Evolutionary conservation across 2,329 filamentous ascomycete species (phyloP), one percentile per base, ranked within the genome.

Genomic region (Byssochlamys sp.): DNA sequence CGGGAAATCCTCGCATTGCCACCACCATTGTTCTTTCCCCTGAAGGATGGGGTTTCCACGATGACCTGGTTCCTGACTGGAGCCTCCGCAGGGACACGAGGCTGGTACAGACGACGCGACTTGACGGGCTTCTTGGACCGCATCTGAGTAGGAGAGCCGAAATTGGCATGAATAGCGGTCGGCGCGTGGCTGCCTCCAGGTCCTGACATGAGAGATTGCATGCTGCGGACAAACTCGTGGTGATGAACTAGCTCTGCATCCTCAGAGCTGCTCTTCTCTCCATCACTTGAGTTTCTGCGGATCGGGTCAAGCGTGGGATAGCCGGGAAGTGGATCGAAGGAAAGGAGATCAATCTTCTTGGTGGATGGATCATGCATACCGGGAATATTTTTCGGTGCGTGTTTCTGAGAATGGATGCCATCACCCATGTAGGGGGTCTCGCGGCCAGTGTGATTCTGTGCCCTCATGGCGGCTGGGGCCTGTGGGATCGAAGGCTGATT

Each of bases 91-190:
- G 61, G 60, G 12, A 60, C 57, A 11, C 62, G 61, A 5, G 58
- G 55, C 31, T 66, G 61, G 52, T 65, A 66, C 33, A 67, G 53
- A 29, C 64, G 63, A 39, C 65, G 65, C 11, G 65, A 62, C 53
- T 59, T 65, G 14, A 57, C 59, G 1, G 52, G 28, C 26, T 55
- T 64, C 58, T 59, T 66, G 52, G 58, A 55, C 28, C 60, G 63
- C 9, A 25, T 25, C 52, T 60, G 60, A 52, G 51, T 3, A 53
- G 50, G 19, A 19, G 45, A 27, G 45, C 63, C 61, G 7, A 62
- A 53, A 5, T 58, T 26, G 19, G 19, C 49, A 35, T n/a, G 60
- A n/a, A 26, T 59, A 27, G 14, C 56, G 60, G 10, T 63, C 60
- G 14, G 56, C n/a, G n/a, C 7, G 48, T 48, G 54, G 14, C 49